Base-by-base conservation (phyloP, 768 basidiomycete genomes). In the Serendipita vermifera region DNA sequence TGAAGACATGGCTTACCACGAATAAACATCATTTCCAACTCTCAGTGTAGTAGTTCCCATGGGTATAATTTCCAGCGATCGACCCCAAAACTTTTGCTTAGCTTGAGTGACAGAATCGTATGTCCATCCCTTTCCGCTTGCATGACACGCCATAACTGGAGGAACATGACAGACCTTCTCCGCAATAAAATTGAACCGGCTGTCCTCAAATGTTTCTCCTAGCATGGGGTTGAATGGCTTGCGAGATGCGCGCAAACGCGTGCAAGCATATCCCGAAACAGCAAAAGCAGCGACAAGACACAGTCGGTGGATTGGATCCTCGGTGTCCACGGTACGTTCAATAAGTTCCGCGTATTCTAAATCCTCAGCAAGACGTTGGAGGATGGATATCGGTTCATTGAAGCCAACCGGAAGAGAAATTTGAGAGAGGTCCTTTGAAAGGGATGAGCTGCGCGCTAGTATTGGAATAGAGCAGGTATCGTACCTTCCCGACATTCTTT, bases 201-300 rank as follows among this genome's bases (percentile, higher is more conserved):
- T 63, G 60, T 89, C 85, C 68, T 93, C 89, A 59, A 85, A 93
- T 2, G 89, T 91, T 68, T 93, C 89, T 2, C 79, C 85, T 46
- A 90, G 77, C 80, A 91, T 82, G 1, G 89, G 89, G 61, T 88
- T 92, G 62, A 91, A 93, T 59, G 85, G 87, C 68, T 93, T 93
- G 58, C 89, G 76, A 38, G 88, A 84, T 7, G 84, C 80, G 29
- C 90, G 77, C 69, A 85, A 76, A 46, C 78, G 78, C 3, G 88
- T 87, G 63, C 86, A 85, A 3, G 86, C 82, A 64, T 91, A 92
- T 53, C 81, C 73, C 3, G 89, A 91, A 20, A 91, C 79, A 0
- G 86, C 88, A 61, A 91, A 91, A 3, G 87, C 87, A 24, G 87
- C 85, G 22, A 91, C 76, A 60, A 80, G 82, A 59, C 81, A 82